phyloP scores from a whole-genome alignment of 2,329 filamentous ascomycete genomes.

The Dendrostoma leiphaemia region DNA sequence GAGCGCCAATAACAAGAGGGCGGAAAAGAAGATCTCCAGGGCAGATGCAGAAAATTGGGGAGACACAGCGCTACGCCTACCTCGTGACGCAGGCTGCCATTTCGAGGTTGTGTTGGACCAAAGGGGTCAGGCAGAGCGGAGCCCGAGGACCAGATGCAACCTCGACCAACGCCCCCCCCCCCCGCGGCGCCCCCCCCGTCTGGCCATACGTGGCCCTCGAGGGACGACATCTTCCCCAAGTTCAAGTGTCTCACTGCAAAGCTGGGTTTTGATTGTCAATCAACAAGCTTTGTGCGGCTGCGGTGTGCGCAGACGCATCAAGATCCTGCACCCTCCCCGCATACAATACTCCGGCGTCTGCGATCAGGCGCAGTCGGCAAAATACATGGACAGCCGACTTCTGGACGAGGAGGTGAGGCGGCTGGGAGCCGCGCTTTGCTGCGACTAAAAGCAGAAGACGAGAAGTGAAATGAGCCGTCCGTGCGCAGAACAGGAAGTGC shows the following conservation, averaged over 20 bases:
- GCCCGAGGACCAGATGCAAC: background rate
- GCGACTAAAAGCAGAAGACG: background rate
- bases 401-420: background rate
- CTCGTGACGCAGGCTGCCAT: slow-evolving; percentile 4
- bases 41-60: background rate
- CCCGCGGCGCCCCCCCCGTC: no score
- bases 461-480: slow-evolving; percentile 11
- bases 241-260: no score
- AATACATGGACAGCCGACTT: no score
- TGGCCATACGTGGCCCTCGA: no score
- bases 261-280: no score
- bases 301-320: no score
- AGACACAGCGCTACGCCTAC: background rate
- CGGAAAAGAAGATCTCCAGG: background rate
- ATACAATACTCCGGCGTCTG: no score
- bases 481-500: background rate
- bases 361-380: no score
- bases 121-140: background rate
- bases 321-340: no score
- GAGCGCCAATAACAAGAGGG: background rate
- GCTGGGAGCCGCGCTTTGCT: background rate
- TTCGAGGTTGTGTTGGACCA: background rate
- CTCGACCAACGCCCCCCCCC: background rate
- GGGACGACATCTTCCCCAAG: no score
- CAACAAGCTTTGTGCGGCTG: no score